A percentile compares a stretch with the other conserved stretches of the same genome.
Evolutionary conservation across 169 alveolate species (phyloP).

Genomic region (Cryptosporidium meleagridis): DNA sequence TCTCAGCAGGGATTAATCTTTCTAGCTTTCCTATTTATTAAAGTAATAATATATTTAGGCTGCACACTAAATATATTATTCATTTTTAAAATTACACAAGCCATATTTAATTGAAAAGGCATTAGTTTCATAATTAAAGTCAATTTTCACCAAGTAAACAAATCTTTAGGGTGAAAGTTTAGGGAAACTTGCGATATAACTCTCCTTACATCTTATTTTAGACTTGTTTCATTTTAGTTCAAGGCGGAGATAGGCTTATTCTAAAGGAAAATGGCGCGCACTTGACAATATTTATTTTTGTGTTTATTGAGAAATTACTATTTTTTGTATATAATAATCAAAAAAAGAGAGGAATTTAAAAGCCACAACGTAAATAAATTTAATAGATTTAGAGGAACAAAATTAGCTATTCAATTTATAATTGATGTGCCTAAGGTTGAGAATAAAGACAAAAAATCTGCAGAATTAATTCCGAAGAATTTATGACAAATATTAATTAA

Average conservation of each 20-base stretch:
- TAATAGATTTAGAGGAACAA: neutral
- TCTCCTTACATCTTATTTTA: neutral
- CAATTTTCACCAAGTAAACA: neutral
- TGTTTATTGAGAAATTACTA: neutral
- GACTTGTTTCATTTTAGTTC: neutral
- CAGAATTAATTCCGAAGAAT: neutral
- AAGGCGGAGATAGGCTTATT: neutral
- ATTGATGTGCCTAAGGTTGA: neutral
- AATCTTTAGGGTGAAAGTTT: neutral
- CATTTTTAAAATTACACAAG: neutral
- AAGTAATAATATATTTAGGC: no score
- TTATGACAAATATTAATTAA: neutral
- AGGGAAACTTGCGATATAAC: neutral
- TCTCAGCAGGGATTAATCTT: neutral
- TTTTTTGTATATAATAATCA: neutral
- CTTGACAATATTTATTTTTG: neutral
- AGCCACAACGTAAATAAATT: neutral
- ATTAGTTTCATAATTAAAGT: neutral
- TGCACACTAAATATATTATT: neutral
- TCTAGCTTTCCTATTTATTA: neutral
- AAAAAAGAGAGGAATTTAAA: neutral
- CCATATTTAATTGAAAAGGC: neutral
- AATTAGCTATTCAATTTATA: neutral
- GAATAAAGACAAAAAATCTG: neutral
- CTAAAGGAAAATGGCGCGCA: neutral